Base-by-base conservation (phyloP, 495 filamentous ascomycete genomes). In the Xylaria telfairii region DNA sequence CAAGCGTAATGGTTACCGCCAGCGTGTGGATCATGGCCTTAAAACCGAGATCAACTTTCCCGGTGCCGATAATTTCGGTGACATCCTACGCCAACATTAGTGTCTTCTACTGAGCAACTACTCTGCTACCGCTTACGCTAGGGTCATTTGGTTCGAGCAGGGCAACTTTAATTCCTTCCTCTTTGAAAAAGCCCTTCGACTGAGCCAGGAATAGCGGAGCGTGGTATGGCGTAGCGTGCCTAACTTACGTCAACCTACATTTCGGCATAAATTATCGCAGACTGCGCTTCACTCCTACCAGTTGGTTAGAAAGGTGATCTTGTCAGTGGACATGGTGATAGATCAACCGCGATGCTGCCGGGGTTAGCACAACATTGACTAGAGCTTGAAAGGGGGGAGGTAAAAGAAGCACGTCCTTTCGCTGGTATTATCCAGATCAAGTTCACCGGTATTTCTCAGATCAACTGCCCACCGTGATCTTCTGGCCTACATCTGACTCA, bases 391-490 rank as follows among this genome's bases (percentile, higher is more conserved):
- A 72, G 68, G 75, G 74, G 78, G 82, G 79, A 75, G 81, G 83
- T 49, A 80, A 81, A 88, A 87, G 83, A 87, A 88, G 90, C 89
- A 91, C 89, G 87, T 92, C 87, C 90, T 91, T 91, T 89, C 90
- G 90, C 90, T 90, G 88, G 90, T 87, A 92, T 92, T 91, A 90
- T 91, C 90, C 89, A 90, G 90, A 91, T 92, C 90, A 92, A 91
- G 90, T 92, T 91, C 80, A 72, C 64, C 64, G 64, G 64, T 66
- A 66, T 66, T 66, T 80, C 78, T 83, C 78, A 76, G 75, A 77
- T 67, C 75, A 65, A 72, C 67, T 34, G 46, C 46, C 65, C 51
- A 47, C 49, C 54, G 28, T 54, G 53, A 7, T 72, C 65, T 46
- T 39, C 30, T 56, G n/a, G 54, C 24, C 15, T 54, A 12, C 63